phyloP scores from a whole-genome alignment of 106 monocot genomes.

The Agapanthus africanus region DNA sequence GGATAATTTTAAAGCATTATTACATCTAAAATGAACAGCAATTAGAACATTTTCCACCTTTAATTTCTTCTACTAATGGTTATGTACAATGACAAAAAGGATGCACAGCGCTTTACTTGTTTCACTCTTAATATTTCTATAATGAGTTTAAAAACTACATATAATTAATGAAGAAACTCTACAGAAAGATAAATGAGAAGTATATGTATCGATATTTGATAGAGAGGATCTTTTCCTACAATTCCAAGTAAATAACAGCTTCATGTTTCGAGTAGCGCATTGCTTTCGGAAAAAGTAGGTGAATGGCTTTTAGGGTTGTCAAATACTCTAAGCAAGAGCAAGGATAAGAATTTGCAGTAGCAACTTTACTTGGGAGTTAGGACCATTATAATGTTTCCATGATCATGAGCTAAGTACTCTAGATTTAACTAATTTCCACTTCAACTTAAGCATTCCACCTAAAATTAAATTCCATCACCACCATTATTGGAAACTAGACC shows the following conservation, averaged over 20 bases:
- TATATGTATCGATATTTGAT: not conserved
- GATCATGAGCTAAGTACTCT: no score
- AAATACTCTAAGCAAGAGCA: slow-evolving; percentile 4
- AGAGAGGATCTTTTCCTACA: not conserved
- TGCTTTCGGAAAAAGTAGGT: slow-evolving; percentile 8
- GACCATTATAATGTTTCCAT: no score
- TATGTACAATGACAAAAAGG: slow-evolving; percentile 10
- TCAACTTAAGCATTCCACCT: not conserved
- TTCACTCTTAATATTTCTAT: no score
- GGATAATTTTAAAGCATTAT: no score
- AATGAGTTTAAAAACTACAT: slow-evolving; percentile 4
- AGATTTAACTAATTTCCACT: not conserved
- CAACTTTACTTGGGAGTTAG: not conserved
- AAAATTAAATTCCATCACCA: not conserved
- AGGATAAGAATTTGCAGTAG: not conserved
- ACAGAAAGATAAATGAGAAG: no score
- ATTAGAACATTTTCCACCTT: slow-evolving; percentile 5
- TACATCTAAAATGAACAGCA: not conserved
- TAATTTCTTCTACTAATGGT: slow-evolving; percentile 13
- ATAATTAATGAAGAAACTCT: not conserved
- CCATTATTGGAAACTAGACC: not conserved
- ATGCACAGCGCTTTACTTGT: no score
- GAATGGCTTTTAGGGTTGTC: not conserved
- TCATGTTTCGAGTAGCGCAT: not conserved
- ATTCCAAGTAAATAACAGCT: slow-evolving; percentile 2